Percentiles rank a stretch among this genome's conserved stretches.
Conservation (phyloP, 768 basidiomycete genomes). For the Kwoniella sp. region DNA sequence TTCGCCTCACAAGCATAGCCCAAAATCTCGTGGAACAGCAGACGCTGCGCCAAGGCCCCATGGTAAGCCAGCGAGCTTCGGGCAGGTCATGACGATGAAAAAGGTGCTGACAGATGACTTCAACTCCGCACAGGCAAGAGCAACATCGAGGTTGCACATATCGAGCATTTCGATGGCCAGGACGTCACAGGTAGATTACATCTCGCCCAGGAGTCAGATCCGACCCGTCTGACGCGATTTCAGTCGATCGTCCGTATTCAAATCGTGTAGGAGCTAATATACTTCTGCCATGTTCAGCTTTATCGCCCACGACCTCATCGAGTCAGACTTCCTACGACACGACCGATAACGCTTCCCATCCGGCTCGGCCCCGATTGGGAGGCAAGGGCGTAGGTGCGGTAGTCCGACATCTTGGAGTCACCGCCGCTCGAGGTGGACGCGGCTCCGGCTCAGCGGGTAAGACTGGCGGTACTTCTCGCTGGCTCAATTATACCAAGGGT, state of each 20-base stretch:
- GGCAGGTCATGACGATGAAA: too few relatives aligned
- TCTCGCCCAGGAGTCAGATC: too few relatives aligned
- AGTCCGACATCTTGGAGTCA: slow-evolving; percentile 6
- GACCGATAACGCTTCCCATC: slow-evolving; percentile 15
- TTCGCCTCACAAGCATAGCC: neutral
- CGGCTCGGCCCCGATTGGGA: slow-evolving; percentile 15
- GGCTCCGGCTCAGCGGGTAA: neutral
- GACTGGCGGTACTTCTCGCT: neutral
- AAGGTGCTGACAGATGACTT: too few relatives aligned
- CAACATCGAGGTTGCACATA: too few relatives aligned
- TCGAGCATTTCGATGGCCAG: too few relatives aligned
- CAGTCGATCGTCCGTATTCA: too few relatives aligned
- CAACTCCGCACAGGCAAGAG: too few relatives aligned
- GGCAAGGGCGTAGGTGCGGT: slow-evolving; percentile 13
- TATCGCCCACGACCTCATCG: neutral
- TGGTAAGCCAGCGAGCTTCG: too few relatives aligned
- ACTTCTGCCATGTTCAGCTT: neutral
- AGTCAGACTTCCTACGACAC: neutral
- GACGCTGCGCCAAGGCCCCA: neutral
- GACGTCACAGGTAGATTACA: too few relatives aligned
- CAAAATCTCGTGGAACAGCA: neutral
- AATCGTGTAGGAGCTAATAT: too few relatives aligned
- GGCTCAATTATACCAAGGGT: neutral
- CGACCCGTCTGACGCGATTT: too few relatives aligned
- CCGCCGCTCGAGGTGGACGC: neutral